Evolutionary conservation across 495 filamentous ascomycete genomes (phyloP).

Genomic region (Penicillium silybi): DNA sequence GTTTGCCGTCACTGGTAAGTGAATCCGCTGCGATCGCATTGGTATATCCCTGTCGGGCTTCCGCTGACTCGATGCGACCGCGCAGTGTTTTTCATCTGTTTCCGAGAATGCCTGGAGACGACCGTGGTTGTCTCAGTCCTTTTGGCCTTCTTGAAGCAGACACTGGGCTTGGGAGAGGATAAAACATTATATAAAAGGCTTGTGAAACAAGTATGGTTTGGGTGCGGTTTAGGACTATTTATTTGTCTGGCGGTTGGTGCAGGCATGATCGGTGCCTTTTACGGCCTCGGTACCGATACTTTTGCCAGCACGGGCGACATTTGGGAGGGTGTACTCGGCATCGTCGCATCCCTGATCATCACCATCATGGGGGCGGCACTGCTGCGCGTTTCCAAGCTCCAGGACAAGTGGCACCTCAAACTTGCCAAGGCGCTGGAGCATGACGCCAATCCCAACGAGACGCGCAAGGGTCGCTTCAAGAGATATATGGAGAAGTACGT

Average conservation of each 20-base stretch:
- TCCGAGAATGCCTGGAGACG: constrained; percentile 79
- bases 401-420: constrained; percentile 81
- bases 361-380: constrained; percentile 73
- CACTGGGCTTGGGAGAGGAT: constrained; percentile 59
- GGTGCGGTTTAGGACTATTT: constrained; percentile 57
- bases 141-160: constrained; percentile 76
- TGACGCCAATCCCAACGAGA: constrained; percentile 32
- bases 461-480: constrained; percentile 46
- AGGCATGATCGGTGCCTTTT: constrained; percentile 77
- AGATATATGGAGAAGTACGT: constrained; percentile 68
- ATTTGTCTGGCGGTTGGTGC: constrained; percentile 66
- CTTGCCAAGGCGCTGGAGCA: constrained; percentile 62
- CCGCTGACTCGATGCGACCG: not conserved
- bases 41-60: not conserved
- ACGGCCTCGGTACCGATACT: constrained; percentile 60
- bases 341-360: constrained; percentile 73
- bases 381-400: constrained; percentile 76
- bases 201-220: constrained; percentile 64
- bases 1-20: constrained; percentile 23
- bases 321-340: constrained; percentile 73
- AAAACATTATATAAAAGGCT: constrained; percentile 59
- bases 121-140: constrained; percentile 79
- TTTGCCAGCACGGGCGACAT: constrained; percentile 66
- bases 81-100: constrained; percentile 79
- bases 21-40: not conserved